Conservation (phyloP, 2,329 filamentous ascomycete species). For the Penicillium sp. region DNA sequence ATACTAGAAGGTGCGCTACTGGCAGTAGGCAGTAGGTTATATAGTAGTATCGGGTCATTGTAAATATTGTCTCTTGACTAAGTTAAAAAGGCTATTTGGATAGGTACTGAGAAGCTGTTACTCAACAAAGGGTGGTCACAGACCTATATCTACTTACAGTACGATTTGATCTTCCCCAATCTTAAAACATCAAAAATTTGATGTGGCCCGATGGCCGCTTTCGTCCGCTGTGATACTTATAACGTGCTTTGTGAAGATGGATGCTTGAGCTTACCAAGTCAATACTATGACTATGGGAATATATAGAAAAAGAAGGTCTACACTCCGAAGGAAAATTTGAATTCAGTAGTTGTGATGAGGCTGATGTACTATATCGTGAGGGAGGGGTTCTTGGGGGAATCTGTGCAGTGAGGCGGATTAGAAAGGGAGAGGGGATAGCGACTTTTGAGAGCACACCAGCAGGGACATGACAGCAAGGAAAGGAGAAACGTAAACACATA, state of each 20-base stretch:
- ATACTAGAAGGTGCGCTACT: too few species aligned
- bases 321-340: conserved; percentile 1
- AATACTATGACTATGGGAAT: not conserved
- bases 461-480: conserved; percentile 21
- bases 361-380: conserved; percentile 31
- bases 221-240: too few species aligned
- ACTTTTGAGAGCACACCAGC: conserved; percentile 33
- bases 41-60: too few species aligned
- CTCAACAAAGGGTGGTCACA: too few species aligned
- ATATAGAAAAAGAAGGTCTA: not conserved
- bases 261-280: not conserved
- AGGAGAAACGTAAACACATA: conserved; percentile 22
- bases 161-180: too few species aligned
- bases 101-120: too few species aligned
- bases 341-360: conserved; percentile 20
- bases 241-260: not conserved
- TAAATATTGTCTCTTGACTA: too few species aligned
- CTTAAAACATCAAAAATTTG: too few species aligned
- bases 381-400: conserved; percentile 31
- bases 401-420: conserved; percentile 33
- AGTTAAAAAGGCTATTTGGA: too few species aligned
- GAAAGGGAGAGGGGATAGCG: conserved; percentile 12
- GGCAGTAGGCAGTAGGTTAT: too few species aligned
- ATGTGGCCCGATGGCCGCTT: too few species aligned
- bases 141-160: too few species aligned